Evolutionary conservation across 306 rosid genomes (phyloP).

Genomic region (Dryas drummondii): DNA sequence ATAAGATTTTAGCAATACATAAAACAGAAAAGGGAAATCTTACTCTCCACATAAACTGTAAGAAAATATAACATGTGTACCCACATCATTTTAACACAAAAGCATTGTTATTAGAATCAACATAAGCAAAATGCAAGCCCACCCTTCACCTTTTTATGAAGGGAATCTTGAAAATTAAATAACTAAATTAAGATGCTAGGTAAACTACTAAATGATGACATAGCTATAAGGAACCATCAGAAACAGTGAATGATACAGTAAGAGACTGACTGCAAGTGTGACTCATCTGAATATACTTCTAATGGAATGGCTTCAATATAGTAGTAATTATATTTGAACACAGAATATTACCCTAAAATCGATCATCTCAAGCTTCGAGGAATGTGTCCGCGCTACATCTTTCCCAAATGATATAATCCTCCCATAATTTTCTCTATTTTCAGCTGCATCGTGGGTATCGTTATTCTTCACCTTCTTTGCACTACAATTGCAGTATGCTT

Average conservation of each 20-base stretch:
- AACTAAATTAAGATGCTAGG: neutral
- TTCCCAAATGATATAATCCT: constrained; percentile 76
- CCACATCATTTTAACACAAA: neutral
- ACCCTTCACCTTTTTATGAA: neutral
- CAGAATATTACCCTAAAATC: constrained; percentile 66
- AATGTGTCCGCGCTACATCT: constrained; percentile 50
- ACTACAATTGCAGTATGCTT: constrained; percentile 48
- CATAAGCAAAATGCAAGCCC: neutral
- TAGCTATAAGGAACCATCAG: neutral
- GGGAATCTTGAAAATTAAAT: neutral
- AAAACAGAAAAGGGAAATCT: neutral
- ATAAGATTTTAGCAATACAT: neutral
- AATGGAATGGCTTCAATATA: constrained; percentile 8
- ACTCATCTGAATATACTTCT: neutral
- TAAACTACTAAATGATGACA: neutral
- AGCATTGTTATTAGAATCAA: neutral
- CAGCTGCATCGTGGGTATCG: constrained; percentile 27
- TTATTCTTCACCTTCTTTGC: constrained; percentile 58
- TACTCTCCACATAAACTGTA: neutral
- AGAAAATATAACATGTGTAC: neutral
- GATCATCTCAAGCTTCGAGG: constrained; percentile 62
- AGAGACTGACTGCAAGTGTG: neutral
- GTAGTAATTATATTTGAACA: neutral
- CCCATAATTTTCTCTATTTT: constrained; percentile 54
- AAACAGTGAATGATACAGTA: neutral